These are phyloP conservation scores for Fusarium redolens DNA, from an alignment of 2,329 filamentous ascomycete species.

Conservation along the genomic window DNA sequence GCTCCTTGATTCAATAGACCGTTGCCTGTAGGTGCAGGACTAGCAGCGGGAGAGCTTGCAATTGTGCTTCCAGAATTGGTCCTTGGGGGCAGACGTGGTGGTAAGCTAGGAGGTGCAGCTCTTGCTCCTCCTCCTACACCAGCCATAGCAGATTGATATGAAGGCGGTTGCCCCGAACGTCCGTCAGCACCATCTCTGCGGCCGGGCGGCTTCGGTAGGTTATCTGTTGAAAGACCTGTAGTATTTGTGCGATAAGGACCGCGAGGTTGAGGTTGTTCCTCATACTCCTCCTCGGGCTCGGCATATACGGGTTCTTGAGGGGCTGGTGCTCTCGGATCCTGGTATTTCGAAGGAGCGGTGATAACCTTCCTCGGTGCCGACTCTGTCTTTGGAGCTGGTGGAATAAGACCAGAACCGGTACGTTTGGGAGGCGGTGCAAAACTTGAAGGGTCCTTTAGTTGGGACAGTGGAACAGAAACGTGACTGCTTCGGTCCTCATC, in stretches of 20 bases:
- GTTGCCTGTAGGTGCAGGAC: constrained; percentile 37
- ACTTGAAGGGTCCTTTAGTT: constrained; percentile 78
- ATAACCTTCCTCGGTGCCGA: constrained; percentile 44
- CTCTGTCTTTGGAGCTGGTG: constrained; percentile 43
- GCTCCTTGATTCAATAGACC: constrained; percentile 66
- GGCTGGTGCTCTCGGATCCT: constrained; percentile 44
- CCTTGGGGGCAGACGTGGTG: constrained; percentile 72
- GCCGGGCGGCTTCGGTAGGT: constrained; percentile 77
- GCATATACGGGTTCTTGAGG: constrained; percentile 24
- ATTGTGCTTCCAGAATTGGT: constrained; percentile 50
- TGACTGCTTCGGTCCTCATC: constrained; percentile 48
- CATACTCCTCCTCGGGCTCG: constrained; percentile 26
- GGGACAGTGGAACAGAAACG: constrained; percentile 70
- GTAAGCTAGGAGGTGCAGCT: constrained; percentile 68
- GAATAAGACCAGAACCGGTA: constrained; percentile 51
- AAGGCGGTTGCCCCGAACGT: constrained; percentile 47
- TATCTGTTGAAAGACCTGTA: constrained; percentile 74
- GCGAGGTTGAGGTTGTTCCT: constrained; percentile 59
- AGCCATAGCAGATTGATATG: constrained; percentile 45
- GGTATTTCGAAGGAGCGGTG: constrained; percentile 50
- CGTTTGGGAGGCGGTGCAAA: constrained; percentile 86
- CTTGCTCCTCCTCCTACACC: constrained; percentile 45
- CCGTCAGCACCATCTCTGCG: constrained; percentile 58
- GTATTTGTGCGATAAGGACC: constrained; percentile 77
- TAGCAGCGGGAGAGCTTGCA: constrained; percentile 37